Evolutionary conservation across 768 basidiomycete species (phyloP), one percentile per base, ranked within the genome.

Genomic region (Lentinula sp.): DNA sequence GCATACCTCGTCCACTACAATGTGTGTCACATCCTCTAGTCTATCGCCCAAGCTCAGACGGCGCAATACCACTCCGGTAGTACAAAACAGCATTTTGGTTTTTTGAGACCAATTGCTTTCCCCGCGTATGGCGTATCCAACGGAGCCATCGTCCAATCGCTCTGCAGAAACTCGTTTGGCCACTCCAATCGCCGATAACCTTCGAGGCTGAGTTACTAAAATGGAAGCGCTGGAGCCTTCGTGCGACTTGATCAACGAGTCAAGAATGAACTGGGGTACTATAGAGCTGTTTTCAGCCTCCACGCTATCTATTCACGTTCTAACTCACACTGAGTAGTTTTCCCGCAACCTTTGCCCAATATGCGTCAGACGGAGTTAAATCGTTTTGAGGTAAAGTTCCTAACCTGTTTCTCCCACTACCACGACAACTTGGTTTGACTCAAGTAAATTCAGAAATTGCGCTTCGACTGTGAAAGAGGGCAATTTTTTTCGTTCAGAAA

Each of bases 231-330:
- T 74, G 3, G 86, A 82, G 10, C 93, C 93, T 16, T 73, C 73
- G 15, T 77, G 76, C 0, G 80, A 76, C 7, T 76, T 64, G 52
- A 96, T 95, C 48, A 91, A 81, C 45, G 89, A 84, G 66, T 97
- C 94, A 51, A 97, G 76, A 57, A 98, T 86, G 66, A 93, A 95
- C 65, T 95, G 92, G 13, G 95, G 95, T 6, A 95, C 88, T 88
- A 68, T 52, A n/a, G 12, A 28, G 23, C 43, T 15, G 37, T 49
- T 53, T 13, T 10, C 49, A 50, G 32, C n/a, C 13, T 28, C 15
- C 9, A 12, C 9, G 41, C 32, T 35, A 20, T 20, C 20, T 23
- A 9, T n/a, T n/a, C 20, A 48, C 20, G 3, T 36, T 54, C 35
- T 20, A 20, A 63, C 80, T 62, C 66, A 92, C 90, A 68, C 68